phyloP scores from a whole-genome alignment of 2,329 filamentous ascomycete species.

The Dactylonectria estremocensis region DNA sequence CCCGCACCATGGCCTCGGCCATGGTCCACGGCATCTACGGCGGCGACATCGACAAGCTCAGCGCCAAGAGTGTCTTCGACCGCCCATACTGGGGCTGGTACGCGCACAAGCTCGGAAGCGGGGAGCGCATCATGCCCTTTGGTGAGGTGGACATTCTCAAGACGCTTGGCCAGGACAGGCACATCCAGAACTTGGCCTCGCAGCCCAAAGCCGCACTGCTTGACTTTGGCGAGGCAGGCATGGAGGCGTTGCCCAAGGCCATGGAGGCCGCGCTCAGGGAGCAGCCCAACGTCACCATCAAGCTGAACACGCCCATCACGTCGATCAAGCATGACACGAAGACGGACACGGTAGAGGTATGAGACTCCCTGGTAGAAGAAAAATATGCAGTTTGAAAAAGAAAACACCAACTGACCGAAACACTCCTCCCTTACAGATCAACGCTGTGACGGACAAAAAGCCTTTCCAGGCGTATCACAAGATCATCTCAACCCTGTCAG shows the following conservation, averaged over 20 bases:
- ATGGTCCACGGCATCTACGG: slow-evolving; percentile 92
- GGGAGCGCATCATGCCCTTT: slow-evolving; percentile 59
- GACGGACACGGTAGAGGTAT: slow-evolving; percentile 60
- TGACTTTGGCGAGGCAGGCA: slow-evolving; percentile 67
- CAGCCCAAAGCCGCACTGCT: slow-evolving; percentile 51
- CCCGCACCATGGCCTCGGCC: slow-evolving; percentile 83
- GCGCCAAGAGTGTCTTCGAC: slow-evolving; percentile 72
- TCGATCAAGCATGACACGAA: slow-evolving; percentile 59
- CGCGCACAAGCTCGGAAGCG: slow-evolving; percentile 49
- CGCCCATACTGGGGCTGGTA: slow-evolving; percentile 52
- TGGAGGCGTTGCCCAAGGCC: slow-evolving; percentile 71
- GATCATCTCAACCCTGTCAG: slow-evolving; percentile 76
- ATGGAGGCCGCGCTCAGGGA: slow-evolving; percentile 66
- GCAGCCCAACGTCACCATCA: slow-evolving; percentile 74
- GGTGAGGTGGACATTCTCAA: slow-evolving; percentile 51
- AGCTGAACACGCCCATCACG: slow-evolving; percentile 63
- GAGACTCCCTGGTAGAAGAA: slow-evolving; percentile 10
- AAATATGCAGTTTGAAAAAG: no score
- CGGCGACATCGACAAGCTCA: slow-evolving; percentile 87
- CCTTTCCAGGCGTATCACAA: slow-evolving; percentile 61
- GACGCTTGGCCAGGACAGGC: slow-evolving; percentile 47
- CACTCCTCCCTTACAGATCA: slow-evolving; percentile 31
- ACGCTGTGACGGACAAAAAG: slow-evolving; percentile 25
- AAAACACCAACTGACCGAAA: slow-evolving; percentile 16
- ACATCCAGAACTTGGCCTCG: slow-evolving; percentile 52